Percentiles rank a stretch among this genome's conserved stretches.
Conservation (phyloP, 2,329 filamentous ascomycete genomes). For the Aspergillus novofumigatus region DNA sequence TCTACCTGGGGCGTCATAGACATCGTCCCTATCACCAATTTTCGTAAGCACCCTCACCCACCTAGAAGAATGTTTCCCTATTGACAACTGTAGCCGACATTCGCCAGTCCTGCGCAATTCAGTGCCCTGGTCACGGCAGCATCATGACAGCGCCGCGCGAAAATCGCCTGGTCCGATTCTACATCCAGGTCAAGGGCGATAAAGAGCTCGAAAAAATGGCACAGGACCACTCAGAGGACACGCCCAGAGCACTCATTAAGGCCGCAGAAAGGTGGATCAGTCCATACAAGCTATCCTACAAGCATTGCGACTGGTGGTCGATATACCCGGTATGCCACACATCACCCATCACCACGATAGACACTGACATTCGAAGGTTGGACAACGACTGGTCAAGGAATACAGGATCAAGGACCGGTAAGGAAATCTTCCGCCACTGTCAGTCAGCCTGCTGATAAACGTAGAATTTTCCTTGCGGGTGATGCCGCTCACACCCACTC, state of each 20-base stretch:
- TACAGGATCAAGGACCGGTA: too few relatives aligned
- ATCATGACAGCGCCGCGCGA: slow-evolving; percentile 17
- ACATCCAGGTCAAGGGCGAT: slow-evolving; percentile 9
- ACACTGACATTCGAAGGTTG: too few relatives aligned
- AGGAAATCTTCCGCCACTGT: too few relatives aligned
- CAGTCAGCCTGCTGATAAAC: too few relatives aligned
- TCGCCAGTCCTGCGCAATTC: slow-evolving; percentile 12
- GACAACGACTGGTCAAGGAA: too few relatives aligned
- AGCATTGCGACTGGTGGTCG: slow-evolving; percentile 16
- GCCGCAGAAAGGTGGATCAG: slow-evolving; percentile 4
- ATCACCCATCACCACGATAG: too few relatives aligned
- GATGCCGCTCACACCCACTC: slow-evolving; percentile 49
- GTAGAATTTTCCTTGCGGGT: background rate
- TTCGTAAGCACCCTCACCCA: slow-evolving; percentile 2
- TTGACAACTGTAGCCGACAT: slow-evolving; percentile 12
- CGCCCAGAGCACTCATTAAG: slow-evolving; percentile 6
- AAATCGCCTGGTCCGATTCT: slow-evolving; percentile 13
- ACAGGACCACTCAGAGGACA: background rate
- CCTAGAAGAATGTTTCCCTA: background rate
- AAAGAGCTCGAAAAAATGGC: background rate
- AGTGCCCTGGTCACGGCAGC: slow-evolving; percentile 7
- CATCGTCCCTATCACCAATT: slow-evolving; percentile 7
- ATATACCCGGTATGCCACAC: slow-evolving; percentile 10
- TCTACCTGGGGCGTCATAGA: slow-evolving; percentile 12
- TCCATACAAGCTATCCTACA: slow-evolving; percentile 10